phyloP scores from a whole-genome alignment of 1,284 basidiomycete species.

The Heterobasidion parviporum region DNA sequence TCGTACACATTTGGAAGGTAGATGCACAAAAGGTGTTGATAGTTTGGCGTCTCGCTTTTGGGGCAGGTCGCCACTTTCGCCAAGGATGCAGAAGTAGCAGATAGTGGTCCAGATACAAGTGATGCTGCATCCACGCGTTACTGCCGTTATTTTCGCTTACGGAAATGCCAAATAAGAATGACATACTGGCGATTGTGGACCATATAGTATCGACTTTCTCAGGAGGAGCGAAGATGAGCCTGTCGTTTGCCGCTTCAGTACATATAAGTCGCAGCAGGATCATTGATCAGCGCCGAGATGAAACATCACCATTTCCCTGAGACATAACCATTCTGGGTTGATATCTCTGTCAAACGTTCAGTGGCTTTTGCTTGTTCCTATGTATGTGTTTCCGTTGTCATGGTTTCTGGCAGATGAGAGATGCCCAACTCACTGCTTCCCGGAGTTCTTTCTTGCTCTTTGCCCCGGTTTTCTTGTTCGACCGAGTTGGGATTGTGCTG shows the following conservation, averaged over 20 bases:
- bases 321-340: conserved; percentile 41
- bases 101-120: conserved; percentile 50
- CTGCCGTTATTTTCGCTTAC: not conserved
- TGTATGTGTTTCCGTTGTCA: not conserved
- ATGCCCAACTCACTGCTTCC: conserved; percentile 39
- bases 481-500: conserved; percentile 50
- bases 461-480: conserved; percentile 61
- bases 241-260: conserved; percentile 14
- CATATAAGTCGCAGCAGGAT: not conserved
- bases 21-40: conserved; percentile 61
- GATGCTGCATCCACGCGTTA: conserved; percentile 32
- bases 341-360: conserved; percentile 48
- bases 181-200: conserved; percentile 46
- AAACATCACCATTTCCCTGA: conserved; percentile 55
- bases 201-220: conserved; percentile 58
- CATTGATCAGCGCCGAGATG: not conserved
- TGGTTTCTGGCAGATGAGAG: not conserved
- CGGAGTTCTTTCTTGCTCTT: conserved; percentile 68
- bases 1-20: conserved; percentile 67
- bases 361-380: conserved; percentile 53
- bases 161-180: not conserved
- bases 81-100: conserved; percentile 40
- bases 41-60: conserved; percentile 33
- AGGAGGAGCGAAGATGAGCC: conserved; percentile 54
- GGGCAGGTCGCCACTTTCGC: conserved; percentile 63